phyloP scores from a whole-genome alignment of 139 green algal genomes.

The Picocystis salinarum region DNA sequence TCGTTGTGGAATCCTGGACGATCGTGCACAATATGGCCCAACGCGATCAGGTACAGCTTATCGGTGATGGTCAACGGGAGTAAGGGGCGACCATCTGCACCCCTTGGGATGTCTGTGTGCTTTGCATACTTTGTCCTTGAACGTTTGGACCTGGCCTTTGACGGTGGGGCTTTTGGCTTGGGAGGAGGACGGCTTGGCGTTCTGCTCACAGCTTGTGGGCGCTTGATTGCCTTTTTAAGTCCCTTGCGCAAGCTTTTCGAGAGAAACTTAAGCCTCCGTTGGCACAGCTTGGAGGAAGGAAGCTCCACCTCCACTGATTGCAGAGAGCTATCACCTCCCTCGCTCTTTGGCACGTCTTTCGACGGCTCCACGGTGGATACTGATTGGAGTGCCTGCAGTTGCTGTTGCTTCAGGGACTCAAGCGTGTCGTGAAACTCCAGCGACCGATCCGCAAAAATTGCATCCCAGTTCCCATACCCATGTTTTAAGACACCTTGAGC shows the following conservation, averaged over 20 bases:
- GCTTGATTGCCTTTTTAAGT: conserved; percentile 5
- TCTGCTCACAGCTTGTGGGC: background rate
- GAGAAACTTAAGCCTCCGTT: background rate
- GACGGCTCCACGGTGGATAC: no score
- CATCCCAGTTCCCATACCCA: background rate
- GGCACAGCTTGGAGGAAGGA: background rate
- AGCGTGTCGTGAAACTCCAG: background rate
- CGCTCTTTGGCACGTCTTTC: background rate
- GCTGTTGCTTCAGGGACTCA: no score
- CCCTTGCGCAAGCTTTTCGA: conserved; percentile 8
- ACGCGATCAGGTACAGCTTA: background rate
- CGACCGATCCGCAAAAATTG: background rate
- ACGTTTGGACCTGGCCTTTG: no score
- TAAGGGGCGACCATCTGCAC: conserved; percentile 1
- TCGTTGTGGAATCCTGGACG: conserved; percentile 7
- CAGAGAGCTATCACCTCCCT: background rate
- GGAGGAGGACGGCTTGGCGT: background rate
- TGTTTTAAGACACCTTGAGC: background rate
- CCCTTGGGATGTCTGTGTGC: background rate
- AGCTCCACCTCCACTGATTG: background rate
- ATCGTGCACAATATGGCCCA: conserved; percentile 3
- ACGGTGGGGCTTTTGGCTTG: background rate
- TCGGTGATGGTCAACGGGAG: conserved; percentile 8
- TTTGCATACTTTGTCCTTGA: conserved; percentile 1
- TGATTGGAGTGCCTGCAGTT: no score